Conservation (phyloP, 148 eudicot species). For the Pouteria glomerata region DNA sequence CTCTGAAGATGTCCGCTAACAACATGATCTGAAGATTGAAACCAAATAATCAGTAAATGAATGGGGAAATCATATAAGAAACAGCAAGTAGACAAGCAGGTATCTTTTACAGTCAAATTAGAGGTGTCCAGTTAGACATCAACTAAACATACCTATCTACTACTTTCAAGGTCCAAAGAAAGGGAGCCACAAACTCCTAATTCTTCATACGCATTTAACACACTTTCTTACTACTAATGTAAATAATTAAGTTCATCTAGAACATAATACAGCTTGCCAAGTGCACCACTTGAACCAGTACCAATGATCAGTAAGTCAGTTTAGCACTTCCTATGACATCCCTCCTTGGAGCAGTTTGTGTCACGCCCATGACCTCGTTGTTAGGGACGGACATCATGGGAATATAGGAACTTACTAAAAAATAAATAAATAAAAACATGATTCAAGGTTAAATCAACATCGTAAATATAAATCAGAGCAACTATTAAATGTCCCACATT, state of each 20-base stretch:
- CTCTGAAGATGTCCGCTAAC: constrained; percentile 81
- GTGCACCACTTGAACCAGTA: too few relatives aligned
- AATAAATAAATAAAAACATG: too few relatives aligned
- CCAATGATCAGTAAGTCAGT: too few relatives aligned
- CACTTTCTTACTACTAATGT: neutral
- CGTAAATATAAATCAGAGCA: too few relatives aligned
- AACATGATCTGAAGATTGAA: constrained; percentile 59
- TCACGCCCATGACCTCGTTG: too few relatives aligned
- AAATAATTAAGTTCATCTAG: neutral
- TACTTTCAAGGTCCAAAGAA: neutral
- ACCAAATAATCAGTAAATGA: constrained; percentile 3
- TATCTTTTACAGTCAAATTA: neutral
- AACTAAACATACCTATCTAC: neutral
- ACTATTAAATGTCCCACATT: too few relatives aligned
- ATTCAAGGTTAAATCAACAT: too few relatives aligned
- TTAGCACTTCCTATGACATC: too few relatives aligned
- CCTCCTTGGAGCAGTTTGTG: too few relatives aligned
- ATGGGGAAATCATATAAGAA: neutral
- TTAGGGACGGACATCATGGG: too few relatives aligned
- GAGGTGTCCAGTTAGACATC: neutral
- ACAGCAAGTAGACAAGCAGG: neutral
- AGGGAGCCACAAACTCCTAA: neutral
- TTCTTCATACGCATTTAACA: neutral
- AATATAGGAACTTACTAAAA: too few relatives aligned
- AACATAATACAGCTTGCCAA: neutral